A percentile compares a stretch with the other conserved stretches of the same genome.
These are phyloP conservation scores for Fusarium albosuccineum DNA, from an alignment of 2,329 filamentous ascomycete genomes.

Conservation along the genomic window DNA sequence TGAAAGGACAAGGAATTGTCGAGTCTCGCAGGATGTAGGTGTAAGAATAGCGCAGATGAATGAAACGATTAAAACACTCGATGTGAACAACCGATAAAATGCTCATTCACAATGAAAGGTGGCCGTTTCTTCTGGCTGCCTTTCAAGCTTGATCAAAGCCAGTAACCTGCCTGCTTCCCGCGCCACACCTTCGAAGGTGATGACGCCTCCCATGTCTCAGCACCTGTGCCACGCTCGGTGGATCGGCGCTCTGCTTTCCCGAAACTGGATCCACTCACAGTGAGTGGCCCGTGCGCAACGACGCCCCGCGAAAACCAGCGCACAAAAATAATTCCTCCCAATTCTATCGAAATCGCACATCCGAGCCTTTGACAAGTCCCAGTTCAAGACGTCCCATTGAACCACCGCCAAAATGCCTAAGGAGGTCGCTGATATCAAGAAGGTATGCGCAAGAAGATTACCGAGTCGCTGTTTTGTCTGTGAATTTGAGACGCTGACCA, in stretches of 20 bases:
- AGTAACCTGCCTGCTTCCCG: neutral
- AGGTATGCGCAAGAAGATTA: constrained; percentile 60
- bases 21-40: neutral
- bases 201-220: constrained; percentile 12
- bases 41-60: neutral
- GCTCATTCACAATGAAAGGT: constrained; percentile 36
- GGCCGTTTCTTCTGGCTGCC: constrained; percentile 34
- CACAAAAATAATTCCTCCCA: constrained; percentile 52
- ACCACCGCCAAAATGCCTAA: constrained; percentile 88
- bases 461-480: constrained; percentile 13
- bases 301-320: constrained; percentile 47
- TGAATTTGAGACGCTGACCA: constrained; percentile 47
- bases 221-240: constrained; percentile 40
- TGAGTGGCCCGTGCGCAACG: constrained; percentile 43
- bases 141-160: constrained; percentile 7
- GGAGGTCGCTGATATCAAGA: constrained; percentile 98
- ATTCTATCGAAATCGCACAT: constrained; percentile 46
- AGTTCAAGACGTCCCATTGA: constrained; percentile 47
- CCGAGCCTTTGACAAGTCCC: constrained; percentile 44
- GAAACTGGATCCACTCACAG: constrained; percentile 8
- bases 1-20: neutral
- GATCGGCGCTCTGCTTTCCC: constrained; percentile 41
- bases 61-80: fast-evolving
- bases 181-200: constrained; percentile 14
- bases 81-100: neutral